Base-by-base conservation (phyloP, 805 yeast species). In the Kodamaea sagamina region DNA sequence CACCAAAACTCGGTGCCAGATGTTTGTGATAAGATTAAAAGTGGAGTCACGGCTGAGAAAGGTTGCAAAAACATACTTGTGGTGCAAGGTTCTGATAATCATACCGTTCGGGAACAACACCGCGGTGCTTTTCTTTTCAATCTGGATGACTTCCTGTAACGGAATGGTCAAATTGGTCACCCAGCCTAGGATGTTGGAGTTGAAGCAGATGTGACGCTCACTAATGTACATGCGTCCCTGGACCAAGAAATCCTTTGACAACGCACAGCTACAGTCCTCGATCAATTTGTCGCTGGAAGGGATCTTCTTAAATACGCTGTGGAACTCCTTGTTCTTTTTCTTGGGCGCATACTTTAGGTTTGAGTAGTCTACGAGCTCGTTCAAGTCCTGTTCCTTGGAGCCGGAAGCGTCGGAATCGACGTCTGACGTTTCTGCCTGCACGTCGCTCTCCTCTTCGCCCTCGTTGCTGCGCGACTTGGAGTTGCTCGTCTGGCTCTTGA, bases 101-200 rank as follows among this genome's bases (percentile, higher is more conserved):
- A 92, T 88, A 3, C 96, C 97, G 59, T 92, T 92, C 16, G 96
- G 95, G 56, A 92, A 89, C 17, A 92, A 69, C 0, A 95, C 96
- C 4, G 88, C 97, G 0, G 97, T 89, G 13, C 82, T 75, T 45
- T 82, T 84, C 62, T 88, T 87, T 55, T 92, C 97, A 52, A 89
- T 78, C 21, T 76, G 71, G 8, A 75, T 71, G 18, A 93, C 79
- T 43, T 89, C 96, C 36, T 75, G 78, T 51, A 82, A 76, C 0
- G 88, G 81, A 13, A 93, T 75, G 2, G 84, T 77, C 28, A 90
- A 67, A 49, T 79, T 86, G 7, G 97, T 88, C 8, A 89, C 86
- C 96, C 97, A 90, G 1, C 96, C 97, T 35, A 92, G 67, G 29
- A 93, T 71, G 52, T 84, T 85, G 6, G 97, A 85, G 58, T 89